phyloP scores from a whole-genome alignment of 2,329 filamentous ascomycete species.

The Cladosporium colombiae region DNA sequence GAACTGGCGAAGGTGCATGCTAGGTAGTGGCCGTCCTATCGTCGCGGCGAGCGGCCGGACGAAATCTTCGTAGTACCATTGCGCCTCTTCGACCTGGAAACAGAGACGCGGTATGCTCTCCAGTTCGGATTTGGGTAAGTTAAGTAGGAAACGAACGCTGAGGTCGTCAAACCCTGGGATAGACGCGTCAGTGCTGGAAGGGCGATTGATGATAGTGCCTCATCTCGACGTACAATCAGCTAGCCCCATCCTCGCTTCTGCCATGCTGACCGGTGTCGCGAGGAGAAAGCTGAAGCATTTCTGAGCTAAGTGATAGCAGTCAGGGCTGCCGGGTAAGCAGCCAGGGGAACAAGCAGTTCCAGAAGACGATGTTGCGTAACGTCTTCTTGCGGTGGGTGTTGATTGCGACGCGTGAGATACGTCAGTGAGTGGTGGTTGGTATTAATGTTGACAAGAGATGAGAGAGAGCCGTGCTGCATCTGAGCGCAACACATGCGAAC shows the following conservation, averaged over 20 bases:
- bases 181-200: background rate
- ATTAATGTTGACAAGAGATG: conserved; percentile 1
- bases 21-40: conserved; percentile 77
- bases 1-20: conserved; percentile 81
- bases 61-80: conserved; percentile 99
- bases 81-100: conserved; percentile 97
- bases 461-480: conserved; percentile 2
- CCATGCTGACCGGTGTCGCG: conserved; percentile 21
- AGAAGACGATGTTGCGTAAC: conserved; percentile 3
- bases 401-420: conserved; percentile 9
- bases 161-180: conserved; percentile 80
- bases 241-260: conserved; percentile 22
- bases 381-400: conserved; percentile 11
- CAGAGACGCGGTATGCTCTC: conserved; percentile 90
- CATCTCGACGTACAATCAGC: conserved; percentile 14
- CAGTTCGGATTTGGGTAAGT: conserved; percentile 88
- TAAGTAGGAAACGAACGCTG: conserved; percentile 97
- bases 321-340: conserved; percentile 17
- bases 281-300: conserved; percentile 21
- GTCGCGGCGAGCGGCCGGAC: conserved; percentile 65
- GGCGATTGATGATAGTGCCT: background rate
- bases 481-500: background rate
- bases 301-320: conserved; percentile 19
- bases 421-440: conserved; percentile 6
- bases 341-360: conserved; percentile 13